Conservation (phyloP, 1,284 basidiomycete genomes). For the Sporisorium graminicola region DNA sequence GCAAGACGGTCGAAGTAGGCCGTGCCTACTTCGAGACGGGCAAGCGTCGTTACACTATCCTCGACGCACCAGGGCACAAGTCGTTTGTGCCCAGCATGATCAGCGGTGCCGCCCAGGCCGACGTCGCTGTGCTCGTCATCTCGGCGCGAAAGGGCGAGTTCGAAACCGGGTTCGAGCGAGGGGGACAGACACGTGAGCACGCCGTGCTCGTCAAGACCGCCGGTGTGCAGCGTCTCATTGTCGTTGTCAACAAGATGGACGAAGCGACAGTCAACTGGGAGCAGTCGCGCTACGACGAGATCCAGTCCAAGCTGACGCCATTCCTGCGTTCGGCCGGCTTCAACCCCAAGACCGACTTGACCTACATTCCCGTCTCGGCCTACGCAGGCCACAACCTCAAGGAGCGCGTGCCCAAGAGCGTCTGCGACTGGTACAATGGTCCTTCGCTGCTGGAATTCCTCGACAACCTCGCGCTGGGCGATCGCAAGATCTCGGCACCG, state of each 20-base stretch:
- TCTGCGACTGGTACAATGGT: conserved; percentile 66
- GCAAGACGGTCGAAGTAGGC: conserved; percentile 69
- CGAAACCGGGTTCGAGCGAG: conserved; percentile 68
- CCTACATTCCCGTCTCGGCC: conserved; percentile 68
- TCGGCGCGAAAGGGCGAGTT: conserved; percentile 68
- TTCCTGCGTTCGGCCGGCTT: conserved; percentile 66
- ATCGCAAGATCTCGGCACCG: conserved; percentile 66
- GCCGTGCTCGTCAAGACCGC: conserved; percentile 69
- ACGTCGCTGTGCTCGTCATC: conserved; percentile 68
- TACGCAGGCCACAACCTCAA: conserved; percentile 68
- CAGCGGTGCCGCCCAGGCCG: conserved; percentile 68
- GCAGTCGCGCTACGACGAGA: conserved; percentile 67
- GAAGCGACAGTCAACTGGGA: conserved; percentile 67
- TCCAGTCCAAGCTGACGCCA: conserved; percentile 64
- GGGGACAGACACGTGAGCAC: conserved; percentile 69
- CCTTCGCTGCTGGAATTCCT: conserved; percentile 62
- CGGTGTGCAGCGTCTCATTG: conserved; percentile 67
- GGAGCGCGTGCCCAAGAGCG: conserved; percentile 59
- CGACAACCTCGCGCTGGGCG: conserved; percentile 63
- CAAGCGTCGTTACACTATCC: conserved; percentile 68
- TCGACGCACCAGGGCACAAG: conserved; percentile 69
- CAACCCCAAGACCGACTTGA: conserved; percentile 69
- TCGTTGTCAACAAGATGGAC: conserved; percentile 70
- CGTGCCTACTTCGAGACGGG: conserved; percentile 69
- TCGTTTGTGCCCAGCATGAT: conserved; percentile 69